These are phyloP conservation scores for Solanum paucissectum DNA, from an alignment of 257 asterid genomes.

Conservation along the genomic window DNA sequence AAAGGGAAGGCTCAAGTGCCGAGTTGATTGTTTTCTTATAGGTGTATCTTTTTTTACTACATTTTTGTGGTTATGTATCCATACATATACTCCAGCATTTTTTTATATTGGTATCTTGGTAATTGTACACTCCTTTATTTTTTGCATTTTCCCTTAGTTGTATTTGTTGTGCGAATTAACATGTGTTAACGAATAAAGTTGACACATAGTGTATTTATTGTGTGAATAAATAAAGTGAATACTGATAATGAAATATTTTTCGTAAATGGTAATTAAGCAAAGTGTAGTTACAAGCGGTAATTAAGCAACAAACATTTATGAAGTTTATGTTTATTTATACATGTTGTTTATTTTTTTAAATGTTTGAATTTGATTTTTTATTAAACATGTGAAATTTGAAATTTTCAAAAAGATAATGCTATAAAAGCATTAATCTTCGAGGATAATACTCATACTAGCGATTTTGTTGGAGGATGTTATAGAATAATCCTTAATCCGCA, in stretches of 20 bases:
- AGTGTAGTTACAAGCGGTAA: not conserved
- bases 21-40: too few species aligned
- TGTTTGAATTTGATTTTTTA: too few species aligned
- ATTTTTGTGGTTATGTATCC: not conserved
- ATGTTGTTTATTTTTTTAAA: not conserved
- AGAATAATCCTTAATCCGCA: not conserved
- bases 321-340: too few species aligned
- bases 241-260: not conserved
- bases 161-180: too few species aligned
- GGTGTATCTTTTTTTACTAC: not conserved
- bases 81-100: too few species aligned
- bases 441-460: conserved; percentile 10
- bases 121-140: not conserved
- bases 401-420: not conserved
- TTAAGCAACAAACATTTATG: not conserved
- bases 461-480: conserved; percentile 33
- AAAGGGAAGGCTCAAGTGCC: not conserved
- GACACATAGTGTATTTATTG: not conserved
- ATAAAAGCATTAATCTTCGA: conserved; percentile 8
- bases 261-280: not conserved
- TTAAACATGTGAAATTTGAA: not conserved
- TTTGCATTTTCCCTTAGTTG: not conserved
- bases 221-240: too few species aligned
- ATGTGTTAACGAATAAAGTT: too few species aligned
- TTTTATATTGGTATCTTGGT: not conserved